Conservation (phyloP, 805 yeast genomes). For the Yamadazyma philogaea region DNA sequence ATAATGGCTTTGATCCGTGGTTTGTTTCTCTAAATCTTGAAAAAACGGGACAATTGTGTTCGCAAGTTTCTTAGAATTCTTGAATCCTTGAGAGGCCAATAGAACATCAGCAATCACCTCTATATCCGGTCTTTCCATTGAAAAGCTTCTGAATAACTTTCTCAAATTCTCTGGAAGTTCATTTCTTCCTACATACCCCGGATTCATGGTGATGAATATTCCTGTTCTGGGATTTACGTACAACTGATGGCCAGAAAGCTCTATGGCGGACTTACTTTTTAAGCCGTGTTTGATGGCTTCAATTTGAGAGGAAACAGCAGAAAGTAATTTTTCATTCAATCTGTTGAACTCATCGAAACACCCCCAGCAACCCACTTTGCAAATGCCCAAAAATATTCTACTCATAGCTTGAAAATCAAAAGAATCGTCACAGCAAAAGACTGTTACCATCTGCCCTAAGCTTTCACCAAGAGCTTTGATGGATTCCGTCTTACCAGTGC, state of each 20-base stretch:
- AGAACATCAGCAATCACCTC: conserved; percentile 66
- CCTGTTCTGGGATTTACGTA: conserved; percentile 53
- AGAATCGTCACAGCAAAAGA: conserved; percentile 87
- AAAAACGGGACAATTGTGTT: conserved; percentile 54
- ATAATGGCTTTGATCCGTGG: conserved; percentile 67
- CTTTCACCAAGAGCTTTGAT: conserved; percentile 79
- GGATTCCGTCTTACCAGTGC: conserved; percentile 94
- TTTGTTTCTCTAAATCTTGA: conserved; percentile 29
- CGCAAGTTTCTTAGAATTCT: conserved; percentile 44
- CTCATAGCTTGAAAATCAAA: conserved; percentile 80
- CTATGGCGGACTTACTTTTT: conserved; percentile 25
- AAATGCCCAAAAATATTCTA: conserved; percentile 72
- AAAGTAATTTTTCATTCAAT: conserved; percentile 62
- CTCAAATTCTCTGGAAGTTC: conserved; percentile 82
- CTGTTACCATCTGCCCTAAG: conserved; percentile 77
- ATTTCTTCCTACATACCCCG: conserved; percentile 80
- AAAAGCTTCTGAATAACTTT: conserved; percentile 70
- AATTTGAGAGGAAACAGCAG: conserved; percentile 81
- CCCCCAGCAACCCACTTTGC: conserved; percentile 88
- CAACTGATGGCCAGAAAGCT: conserved; percentile 41
- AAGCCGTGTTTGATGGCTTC: conserved; percentile 66
- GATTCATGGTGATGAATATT: conserved; percentile 87
- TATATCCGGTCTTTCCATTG: conserved; percentile 71
- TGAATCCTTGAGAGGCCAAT: conserved; percentile 71
- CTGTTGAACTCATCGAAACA: conserved; percentile 96